Base-by-base conservation (phyloP, 352 stramenopile species). In the Poterioochromonas sp. region DNA sequence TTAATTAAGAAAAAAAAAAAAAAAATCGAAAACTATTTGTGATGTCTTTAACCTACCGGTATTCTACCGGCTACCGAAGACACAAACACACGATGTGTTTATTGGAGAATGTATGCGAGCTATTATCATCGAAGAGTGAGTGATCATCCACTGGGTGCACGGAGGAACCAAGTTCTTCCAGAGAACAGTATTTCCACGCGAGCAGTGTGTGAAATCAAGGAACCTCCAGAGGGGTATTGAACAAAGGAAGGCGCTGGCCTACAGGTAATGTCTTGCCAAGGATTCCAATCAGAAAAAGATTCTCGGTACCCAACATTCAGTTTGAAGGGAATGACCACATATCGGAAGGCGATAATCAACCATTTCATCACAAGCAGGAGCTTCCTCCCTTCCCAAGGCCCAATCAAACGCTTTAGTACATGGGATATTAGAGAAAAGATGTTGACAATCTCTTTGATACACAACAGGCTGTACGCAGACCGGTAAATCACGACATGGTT, bases 321-420 rank as follows among this genome's bases (percentile, higher is more conserved):
- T 43, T 3, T 8, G 11, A 26, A 73, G 11, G 8, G 5, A 12
- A 32, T 73, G 63, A 5, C 35, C 20, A 29, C 63, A 73, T 29
- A 73, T 11, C 11, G 40, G 40, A 49, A 8, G 11, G 3, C 32
- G 11, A 8, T 12, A 26, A 26, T 8, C 3, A 8, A 73, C 63
- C 35, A 32, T 32, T 29, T 73, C 37, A n/a, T 32, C 40, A 32
- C 63, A 73, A 40, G 47, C 47, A 26, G 15, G 26, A 8, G 58
- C 12, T 39, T 68, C 58, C 26, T 11, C 5, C 26, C 58, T 26
- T 8, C 29, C 58, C 8, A 26, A 22, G 3, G 69, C 32, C 12
- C 26, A 77, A 29, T 37, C 47, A 35, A 77, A 77, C 1, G 69
- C 69, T 44, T 77, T 37, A 35, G 26, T 26, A 37, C 69, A 77